Base-by-base conservation (phyloP, 768 basidiomycete species). In the Rossbeevera mucosa region DNA sequence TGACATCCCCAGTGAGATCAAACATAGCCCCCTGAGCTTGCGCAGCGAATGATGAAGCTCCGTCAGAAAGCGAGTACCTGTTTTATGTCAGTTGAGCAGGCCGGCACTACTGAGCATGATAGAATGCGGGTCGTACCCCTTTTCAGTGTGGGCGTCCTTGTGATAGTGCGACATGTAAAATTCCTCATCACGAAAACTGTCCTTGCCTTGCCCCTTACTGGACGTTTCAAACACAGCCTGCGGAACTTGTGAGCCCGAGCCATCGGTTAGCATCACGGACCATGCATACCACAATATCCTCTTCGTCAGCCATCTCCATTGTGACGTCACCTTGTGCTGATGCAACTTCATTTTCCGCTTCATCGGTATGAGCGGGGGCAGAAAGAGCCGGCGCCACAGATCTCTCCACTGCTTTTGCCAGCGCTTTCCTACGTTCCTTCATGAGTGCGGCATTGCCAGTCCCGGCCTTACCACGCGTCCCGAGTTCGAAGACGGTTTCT, bases 161-260 rank as follows among this genome's bases (percentile, higher is more conserved):
- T 94, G 92, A 61, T 86, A 85, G 73, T 98, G 85, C 2, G 90
- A 88, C 81, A 98, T 84, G 70, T 94, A 98, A 63, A 91, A 95
- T 31, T 90, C 85, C 2, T 83, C 77, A 60, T 97, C 94, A 9
- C 82, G 81, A 70, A 77, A 94, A 38, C 71, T 73, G 14, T 74
- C 75, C 53, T 76, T 74, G 7, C 56, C 64, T 9, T 57, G 60
- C 46, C 74, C 80, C 61, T 74, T 77, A 50, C 66, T 71, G 36
- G 76, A 72, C 16, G 72, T 75, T 21, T 85, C 79, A 56, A 91
- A 91, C 12, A 86, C 86, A 25, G 79, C 80, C 87, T 91, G 40
- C 18, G 59, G 11, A 47, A 55, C 25, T 18, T 25, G 46, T 60
- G 48, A 62, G 55, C 24, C 30, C 12, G 2, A 33, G 12, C 11